These are phyloP conservation scores for Draba incana DNA, from an alignment of 345 rosid species.

Conservation along the genomic window DNA sequence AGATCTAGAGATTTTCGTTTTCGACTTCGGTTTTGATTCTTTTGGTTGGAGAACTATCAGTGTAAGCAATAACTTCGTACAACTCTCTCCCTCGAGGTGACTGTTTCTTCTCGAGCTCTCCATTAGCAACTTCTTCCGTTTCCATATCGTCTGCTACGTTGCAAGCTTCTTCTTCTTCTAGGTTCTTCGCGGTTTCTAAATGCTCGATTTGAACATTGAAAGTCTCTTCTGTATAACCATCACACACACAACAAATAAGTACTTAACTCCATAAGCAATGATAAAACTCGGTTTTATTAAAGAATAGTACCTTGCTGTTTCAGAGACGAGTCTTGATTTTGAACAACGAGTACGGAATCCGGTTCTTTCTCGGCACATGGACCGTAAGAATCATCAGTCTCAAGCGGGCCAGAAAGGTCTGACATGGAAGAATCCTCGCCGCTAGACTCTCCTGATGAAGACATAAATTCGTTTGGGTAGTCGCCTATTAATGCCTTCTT, in stretches of 20 bases:
- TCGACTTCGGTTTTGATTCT: not conserved
- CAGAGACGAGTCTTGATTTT: slow-evolving; percentile 38
- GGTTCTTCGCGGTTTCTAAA: slow-evolving; percentile 37
- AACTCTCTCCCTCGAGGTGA: slow-evolving; percentile 40
- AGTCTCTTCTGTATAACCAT: slow-evolving; percentile 48
- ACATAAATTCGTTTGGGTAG: slow-evolving; percentile 22
- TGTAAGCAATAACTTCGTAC: slow-evolving; percentile 37
- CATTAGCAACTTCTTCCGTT: slow-evolving; percentile 42
- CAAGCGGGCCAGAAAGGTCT: slow-evolving; percentile 36
- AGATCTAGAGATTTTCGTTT: slow-evolving; percentile 13
- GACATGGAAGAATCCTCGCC: slow-evolving; percentile 31
- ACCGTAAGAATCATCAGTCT: slow-evolving; percentile 26
- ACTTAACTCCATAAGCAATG: not conserved
- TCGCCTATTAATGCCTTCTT: too few species aligned
- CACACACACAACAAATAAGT: slow-evolving; percentile 7
- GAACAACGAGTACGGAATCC: slow-evolving; percentile 23
- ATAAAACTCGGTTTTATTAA: not conserved
- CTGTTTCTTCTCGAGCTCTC: slow-evolving; percentile 45
- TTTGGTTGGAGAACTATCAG: slow-evolving; percentile 31
- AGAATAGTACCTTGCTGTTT: slow-evolving; percentile 49
- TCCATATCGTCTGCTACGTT: slow-evolving; percentile 29
- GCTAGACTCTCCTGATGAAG: slow-evolving; percentile 22
- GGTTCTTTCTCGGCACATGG: slow-evolving; percentile 31
- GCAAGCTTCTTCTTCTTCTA: slow-evolving; percentile 7
- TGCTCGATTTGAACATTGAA: slow-evolving; percentile 18